Conservation (phyloP, 1,284 basidiomycete genomes). For the Austroboletus novae-zelandiae region DNA sequence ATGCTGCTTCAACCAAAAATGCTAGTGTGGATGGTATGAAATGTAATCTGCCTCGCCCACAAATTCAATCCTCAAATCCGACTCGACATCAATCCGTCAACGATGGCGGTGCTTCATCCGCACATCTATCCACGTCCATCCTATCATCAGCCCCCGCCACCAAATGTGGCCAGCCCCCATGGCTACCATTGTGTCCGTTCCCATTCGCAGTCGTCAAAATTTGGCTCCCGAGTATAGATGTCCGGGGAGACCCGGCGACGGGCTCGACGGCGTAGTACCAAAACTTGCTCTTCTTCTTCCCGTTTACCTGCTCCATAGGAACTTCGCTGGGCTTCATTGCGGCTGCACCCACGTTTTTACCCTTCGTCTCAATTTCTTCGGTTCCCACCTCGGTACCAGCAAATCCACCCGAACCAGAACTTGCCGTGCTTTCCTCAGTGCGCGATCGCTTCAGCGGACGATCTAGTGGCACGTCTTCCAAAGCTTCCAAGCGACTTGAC, state of each 20-base stretch:
- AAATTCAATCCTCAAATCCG: slow-evolving; percentile 6
- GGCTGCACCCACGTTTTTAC: slow-evolving; percentile 47
- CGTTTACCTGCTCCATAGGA: slow-evolving; percentile 66
- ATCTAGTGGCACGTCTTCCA: slow-evolving; percentile 46
- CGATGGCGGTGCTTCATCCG: slow-evolving; percentile 13
- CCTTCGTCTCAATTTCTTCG: slow-evolving; percentile 34
- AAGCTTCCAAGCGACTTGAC: slow-evolving; percentile 61
- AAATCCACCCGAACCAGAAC: slow-evolving; percentile 45
- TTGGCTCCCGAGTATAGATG: slow-evolving; percentile 8
- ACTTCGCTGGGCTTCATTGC: slow-evolving; percentile 65
- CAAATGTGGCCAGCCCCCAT: slow-evolving; percentile 6
- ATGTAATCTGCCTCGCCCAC: slow-evolving; percentile 13
- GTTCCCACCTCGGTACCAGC: slow-evolving; percentile 27
- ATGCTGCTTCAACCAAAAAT: slow-evolving; percentile 26
- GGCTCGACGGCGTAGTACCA: slow-evolving; percentile 83
- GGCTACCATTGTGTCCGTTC: slow-evolving; percentile 13
- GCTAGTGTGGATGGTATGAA: slow-evolving; percentile 31
- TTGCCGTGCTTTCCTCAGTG: slow-evolving; percentile 67
- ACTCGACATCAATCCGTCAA: slow-evolving; percentile 11
- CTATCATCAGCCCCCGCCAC: slow-evolving; percentile 3
- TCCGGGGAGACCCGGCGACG: slow-evolving; percentile 34
- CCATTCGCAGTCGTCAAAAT: slow-evolving; percentile 18
- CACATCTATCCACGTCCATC: slow-evolving; percentile 30
- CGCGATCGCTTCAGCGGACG: slow-evolving; percentile 64
- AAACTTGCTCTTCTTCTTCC: slow-evolving; percentile 77